These are phyloP conservation scores for Lasiodiplodia hormozganensis DNA, from an alignment of 2,329 filamentous ascomycete species.

Conservation along the genomic window DNA sequence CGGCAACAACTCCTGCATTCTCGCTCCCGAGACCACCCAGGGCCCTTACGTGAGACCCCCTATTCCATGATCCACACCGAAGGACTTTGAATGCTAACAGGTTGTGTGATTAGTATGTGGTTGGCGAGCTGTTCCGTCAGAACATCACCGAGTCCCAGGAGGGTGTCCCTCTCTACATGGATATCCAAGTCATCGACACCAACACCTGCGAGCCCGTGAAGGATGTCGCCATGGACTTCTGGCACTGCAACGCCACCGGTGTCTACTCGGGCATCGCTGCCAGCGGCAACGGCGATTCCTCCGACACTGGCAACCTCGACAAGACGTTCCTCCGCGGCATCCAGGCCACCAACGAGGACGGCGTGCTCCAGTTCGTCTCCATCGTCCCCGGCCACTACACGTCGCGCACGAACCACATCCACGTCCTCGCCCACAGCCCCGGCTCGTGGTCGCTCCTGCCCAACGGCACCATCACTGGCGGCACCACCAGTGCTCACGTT, in stretches of 20 bases:
- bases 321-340: constrained; percentile 56
- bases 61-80: background rate
- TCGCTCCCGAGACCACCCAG: constrained; percentile 43
- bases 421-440: constrained; percentile 46
- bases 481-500: constrained; percentile 62
- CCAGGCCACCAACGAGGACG: constrained; percentile 54
- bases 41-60: constrained; percentile 39
- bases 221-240: constrained; percentile 60
- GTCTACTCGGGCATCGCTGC: constrained; percentile 54
- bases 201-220: constrained; percentile 61
- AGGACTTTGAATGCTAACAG: background rate
- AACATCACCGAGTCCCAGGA: constrained; percentile 57
- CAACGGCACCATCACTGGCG: constrained; percentile 60
- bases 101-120: constrained; percentile 40
- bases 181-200: constrained; percentile 63
- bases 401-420: constrained; percentile 51
- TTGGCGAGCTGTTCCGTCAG: constrained; percentile 58
- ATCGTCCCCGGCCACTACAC: constrained; percentile 55
- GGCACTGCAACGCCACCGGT: constrained; percentile 51
- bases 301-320: constrained; percentile 43
- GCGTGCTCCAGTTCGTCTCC: constrained; percentile 58
- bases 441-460: constrained; percentile 44
- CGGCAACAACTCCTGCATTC: constrained; percentile 44
- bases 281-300: constrained; percentile 51
- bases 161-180: constrained; percentile 58